Percentiles rank a stretch among this genome's conserved stretches.
Evolutionary conservation across 768 basidiomycete genomes (phyloP).

Genomic region (Leccinum subtestaceum): DNA sequence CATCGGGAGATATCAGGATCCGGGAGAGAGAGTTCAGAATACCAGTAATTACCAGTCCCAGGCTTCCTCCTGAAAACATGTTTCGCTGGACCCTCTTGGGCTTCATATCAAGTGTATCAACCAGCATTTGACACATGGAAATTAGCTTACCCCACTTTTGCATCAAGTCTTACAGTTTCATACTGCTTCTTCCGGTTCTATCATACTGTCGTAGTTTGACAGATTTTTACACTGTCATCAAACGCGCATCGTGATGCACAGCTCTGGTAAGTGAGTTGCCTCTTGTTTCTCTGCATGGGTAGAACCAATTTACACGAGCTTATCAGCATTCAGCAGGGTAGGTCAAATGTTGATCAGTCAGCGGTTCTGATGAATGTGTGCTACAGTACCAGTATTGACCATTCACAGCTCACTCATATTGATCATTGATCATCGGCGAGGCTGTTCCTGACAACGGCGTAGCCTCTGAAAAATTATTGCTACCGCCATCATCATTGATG

Average conservation of each 20-base stretch:
- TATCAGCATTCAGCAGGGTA: not conserved
- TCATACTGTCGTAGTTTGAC: not conserved
- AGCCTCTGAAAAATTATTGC: not conserved
- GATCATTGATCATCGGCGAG: not conserved
- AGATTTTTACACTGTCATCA: not conserved
- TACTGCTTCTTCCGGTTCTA: not conserved
- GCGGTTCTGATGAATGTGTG: not conserved
- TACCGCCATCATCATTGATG: not conserved
- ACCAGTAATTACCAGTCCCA: not conserved
- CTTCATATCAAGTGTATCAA: not conserved
- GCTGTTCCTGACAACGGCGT: constrained; percentile 1
- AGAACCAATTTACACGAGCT: too few relatives aligned
- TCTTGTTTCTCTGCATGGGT: not conserved
- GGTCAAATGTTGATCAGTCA: not conserved
- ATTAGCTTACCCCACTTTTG: not conserved
- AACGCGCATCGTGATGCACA: not conserved
- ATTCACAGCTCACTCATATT: not conserved
- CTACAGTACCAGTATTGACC: not conserved
- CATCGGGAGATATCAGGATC: not conserved
- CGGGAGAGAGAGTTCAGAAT: not conserved
- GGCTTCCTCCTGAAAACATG: not conserved
- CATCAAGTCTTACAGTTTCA: not conserved
- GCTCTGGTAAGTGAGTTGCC: not conserved
- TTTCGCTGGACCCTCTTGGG: not conserved
- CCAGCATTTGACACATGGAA: not conserved